A percentile compares a stretch with the other conserved stretches of the same genome.
phyloP scores from a whole-genome alignment of 1,284 basidiomycete genomes.

The Apiotrichum veenhuisii region DNA sequence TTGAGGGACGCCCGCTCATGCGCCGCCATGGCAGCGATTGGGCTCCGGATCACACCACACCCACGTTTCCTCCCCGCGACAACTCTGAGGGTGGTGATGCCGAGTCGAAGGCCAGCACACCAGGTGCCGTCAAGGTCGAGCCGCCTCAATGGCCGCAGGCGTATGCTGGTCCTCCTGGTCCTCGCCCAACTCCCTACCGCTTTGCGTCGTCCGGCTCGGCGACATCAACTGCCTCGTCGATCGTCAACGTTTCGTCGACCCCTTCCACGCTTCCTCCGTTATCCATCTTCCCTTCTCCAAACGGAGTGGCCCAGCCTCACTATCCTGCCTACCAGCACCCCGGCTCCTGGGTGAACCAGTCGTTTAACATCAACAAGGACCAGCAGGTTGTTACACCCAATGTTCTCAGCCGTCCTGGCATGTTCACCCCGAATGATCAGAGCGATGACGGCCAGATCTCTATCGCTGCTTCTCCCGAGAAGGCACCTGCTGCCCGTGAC shows the following conservation, averaged over 20 bases:
- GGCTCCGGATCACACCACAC: conserved; percentile 15
- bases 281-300: conserved; percentile 19
- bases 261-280: conserved; percentile 23
- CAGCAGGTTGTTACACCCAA: conserved; percentile 7
- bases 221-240: conserved; percentile 27
- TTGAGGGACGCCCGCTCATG: conserved; percentile 15
- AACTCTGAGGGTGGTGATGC: conserved; percentile 19
- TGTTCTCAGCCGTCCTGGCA: conserved; percentile 17
- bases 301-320: neutral
- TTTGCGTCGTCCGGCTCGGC: conserved; percentile 30
- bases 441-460: conserved; percentile 29
- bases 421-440: conserved; percentile 5
- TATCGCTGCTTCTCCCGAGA: conserved; percentile 24
- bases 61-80: conserved; percentile 20
- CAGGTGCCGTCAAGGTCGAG: neutral
- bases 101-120: conserved; percentile 9
- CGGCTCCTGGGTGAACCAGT: neutral
- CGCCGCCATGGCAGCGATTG: conserved; percentile 12
- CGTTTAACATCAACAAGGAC: conserved; percentile 6
- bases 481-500: conserved; percentile 8
- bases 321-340: neutral
- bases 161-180: conserved; percentile 2
- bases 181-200: conserved; percentile 6
- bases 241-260: conserved; percentile 19
- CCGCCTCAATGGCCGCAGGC: conserved; percentile 3